Conservation (phyloP, 78 protist species). For the Blattamonas nauphoetae region DNA sequence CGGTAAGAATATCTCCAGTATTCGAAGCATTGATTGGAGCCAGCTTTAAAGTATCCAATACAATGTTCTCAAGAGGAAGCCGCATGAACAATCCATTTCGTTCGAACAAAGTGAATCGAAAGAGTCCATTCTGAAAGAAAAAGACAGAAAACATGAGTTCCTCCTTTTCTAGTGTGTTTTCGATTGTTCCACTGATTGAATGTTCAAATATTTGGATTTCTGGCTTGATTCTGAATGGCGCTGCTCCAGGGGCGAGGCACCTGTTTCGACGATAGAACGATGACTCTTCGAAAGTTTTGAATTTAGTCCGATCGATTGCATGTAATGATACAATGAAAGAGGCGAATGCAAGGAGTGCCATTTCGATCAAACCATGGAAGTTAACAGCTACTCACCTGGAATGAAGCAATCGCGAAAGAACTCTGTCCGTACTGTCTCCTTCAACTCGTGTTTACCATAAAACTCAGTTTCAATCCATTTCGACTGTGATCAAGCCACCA, state of each 20-base stretch:
- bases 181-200: not conserved
- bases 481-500: too few relatives aligned
- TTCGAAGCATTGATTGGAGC: not conserved
- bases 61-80: not conserved
- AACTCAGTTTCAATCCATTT: too few relatives aligned
- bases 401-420: too few relatives aligned
- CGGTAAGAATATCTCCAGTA: not conserved
- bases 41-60: not conserved
- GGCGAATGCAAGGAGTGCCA: too few relatives aligned
- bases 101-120: conserved; percentile 29
- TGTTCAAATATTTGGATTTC: not conserved
- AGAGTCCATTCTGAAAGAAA: not conserved
- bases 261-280: conserved; percentile 14
- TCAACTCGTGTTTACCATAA: too few relatives aligned
- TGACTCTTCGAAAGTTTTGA: not conserved
- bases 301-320: conserved; percentile 22
- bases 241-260: not conserved
- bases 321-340: too few relatives aligned
- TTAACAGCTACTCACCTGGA: too few relatives aligned
- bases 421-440: too few relatives aligned
- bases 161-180: not conserved
- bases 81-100: not conserved
- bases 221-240: not conserved
- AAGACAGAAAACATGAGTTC: not conserved
- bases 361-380: too few relatives aligned